Evolutionary conservation across 495 filamentous ascomycete genomes (phyloP), one percentile per base, ranked within the genome.

Genomic region (Daldinia bambusicola): DNA sequence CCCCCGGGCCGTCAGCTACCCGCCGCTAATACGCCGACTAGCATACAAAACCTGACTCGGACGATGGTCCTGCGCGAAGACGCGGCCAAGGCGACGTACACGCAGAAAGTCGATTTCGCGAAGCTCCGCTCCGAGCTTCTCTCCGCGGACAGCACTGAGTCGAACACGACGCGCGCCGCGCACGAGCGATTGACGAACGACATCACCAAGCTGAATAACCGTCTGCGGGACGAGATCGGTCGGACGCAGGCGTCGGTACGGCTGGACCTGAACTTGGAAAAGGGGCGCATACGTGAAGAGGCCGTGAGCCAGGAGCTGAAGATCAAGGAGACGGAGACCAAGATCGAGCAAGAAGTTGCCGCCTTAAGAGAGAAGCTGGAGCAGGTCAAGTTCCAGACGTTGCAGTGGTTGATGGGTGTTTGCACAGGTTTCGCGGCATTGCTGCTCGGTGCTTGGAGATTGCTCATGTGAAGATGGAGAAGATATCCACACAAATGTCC

Each of bases 31-130:
- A 50, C 40, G 38, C 45, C 43, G 16, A 14, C 2, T 71, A 91
- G 92, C 70, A 97, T 99, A 65, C 96, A 98, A 77, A 98, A 99
- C 83, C 83, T 99, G 20, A 98, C 96, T 0, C 91, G 95, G 62
- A 98, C 95, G 10, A 98, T 99, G 96, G 96, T 99, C 2, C 86
- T 96, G n/a, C 92, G 93, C 75, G 96, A 98, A 81, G 96, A 93
- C 68, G 89, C 91, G 45, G 91, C 91, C 67, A 90, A 90, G 66
- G 90, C 93, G 6, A 96, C 93, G 2, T 99, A 99, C 81, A 97
- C 94, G 0, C 96, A 98, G 77, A 98, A 98, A 80, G 96, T 99
- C 62, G 95, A 99, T 82, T 98, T 99, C 74, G 93, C 95, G n/a
- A 97, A 98, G 84, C 89, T 98, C 18, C 93, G 95, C 77, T 95